Percentiles rank a stretch among this genome's conserved stretches.
These are phyloP conservation scores for Chalaropsis thielavioides DNA, from an alignment of 2,329 filamentous ascomycete species.

Conservation along the genomic window DNA sequence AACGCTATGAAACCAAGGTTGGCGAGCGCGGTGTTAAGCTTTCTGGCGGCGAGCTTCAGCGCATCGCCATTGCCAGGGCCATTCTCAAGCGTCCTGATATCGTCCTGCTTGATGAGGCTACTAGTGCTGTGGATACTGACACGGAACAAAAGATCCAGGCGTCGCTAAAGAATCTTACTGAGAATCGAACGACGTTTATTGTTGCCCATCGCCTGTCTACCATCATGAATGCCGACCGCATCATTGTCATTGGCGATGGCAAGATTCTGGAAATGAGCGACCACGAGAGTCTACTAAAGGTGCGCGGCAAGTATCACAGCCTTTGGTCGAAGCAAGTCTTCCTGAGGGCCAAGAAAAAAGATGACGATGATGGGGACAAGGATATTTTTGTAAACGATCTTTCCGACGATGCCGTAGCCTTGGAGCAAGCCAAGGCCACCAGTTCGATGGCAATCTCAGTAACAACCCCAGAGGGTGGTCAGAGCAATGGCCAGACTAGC, in stretches of 20 bases:
- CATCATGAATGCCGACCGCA: constrained; percentile 53
- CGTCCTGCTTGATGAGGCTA: constrained; percentile 65
- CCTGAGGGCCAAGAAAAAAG: constrained; percentile 31
- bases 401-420: constrained; percentile 26
- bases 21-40: constrained; percentile 43
- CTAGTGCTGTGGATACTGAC: constrained; percentile 59
- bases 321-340: constrained; percentile 52
- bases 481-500: background rate
- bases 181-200: constrained; percentile 50
- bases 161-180: constrained; percentile 42
- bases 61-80: constrained; percentile 54
- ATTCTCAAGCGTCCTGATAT: constrained; percentile 61
- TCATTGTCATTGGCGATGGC: constrained; percentile 50
- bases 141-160: constrained; percentile 53
- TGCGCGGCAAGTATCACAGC: constrained; percentile 47
- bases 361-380: constrained; percentile 20
- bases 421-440: constrained; percentile 23
- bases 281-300: constrained; percentile 42
- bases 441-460: constrained; percentile 2
- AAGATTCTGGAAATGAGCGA: constrained; percentile 48
- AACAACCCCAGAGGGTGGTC: constrained; percentile 16
- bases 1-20: constrained; percentile 38
- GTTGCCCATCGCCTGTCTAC: constrained; percentile 58
- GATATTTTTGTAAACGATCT: constrained; percentile 27
- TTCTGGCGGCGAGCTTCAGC: constrained; percentile 52